Evolutionary conservation across 306 rosid genomes (phyloP).

Genomic region (Quillaja saponaria): DNA sequence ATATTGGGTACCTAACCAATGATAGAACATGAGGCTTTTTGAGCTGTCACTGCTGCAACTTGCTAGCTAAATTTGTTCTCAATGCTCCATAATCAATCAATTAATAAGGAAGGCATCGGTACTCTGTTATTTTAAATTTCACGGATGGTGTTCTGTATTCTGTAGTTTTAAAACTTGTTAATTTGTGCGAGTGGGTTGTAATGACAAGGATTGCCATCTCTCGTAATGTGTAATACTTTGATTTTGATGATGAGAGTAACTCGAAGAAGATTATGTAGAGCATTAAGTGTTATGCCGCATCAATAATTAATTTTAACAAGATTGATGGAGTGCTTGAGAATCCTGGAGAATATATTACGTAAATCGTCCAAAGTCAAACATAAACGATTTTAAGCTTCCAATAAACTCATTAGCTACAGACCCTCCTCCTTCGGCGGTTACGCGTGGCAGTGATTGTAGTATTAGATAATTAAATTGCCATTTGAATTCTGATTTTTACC

Average conservation of each 20-base stretch:
- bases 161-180: background rate
- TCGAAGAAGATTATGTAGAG: slow-evolving; percentile 10
- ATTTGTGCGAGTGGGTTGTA: slow-evolving; percentile 35
- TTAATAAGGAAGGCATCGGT: too few relatives aligned
- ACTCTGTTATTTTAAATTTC: too few relatives aligned
- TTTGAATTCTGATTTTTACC: too few relatives aligned
- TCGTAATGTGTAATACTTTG: slow-evolving; percentile 25
- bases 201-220: slow-evolving; percentile 28
- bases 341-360: slow-evolving; percentile 17
- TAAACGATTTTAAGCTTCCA: background rate
- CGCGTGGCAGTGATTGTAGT: too few relatives aligned
- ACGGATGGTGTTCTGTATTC: background rate
- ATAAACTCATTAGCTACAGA: too few relatives aligned
- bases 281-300: background rate
- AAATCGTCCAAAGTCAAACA: slow-evolving; percentile 15
- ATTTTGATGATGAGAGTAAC: background rate
- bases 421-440: too few relatives aligned
- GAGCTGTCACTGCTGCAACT: background rate
- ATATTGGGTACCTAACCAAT: slow-evolving; percentile 8
- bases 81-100: too few relatives aligned
- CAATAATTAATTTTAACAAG: background rate
- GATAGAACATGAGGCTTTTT: background rate
- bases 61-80: too few relatives aligned
- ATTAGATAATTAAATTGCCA: too few relatives aligned
- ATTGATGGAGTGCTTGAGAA: background rate